Evolutionary conservation across 306 rosid genomes (phyloP).

Genomic region (Vigna trinervia): DNA sequence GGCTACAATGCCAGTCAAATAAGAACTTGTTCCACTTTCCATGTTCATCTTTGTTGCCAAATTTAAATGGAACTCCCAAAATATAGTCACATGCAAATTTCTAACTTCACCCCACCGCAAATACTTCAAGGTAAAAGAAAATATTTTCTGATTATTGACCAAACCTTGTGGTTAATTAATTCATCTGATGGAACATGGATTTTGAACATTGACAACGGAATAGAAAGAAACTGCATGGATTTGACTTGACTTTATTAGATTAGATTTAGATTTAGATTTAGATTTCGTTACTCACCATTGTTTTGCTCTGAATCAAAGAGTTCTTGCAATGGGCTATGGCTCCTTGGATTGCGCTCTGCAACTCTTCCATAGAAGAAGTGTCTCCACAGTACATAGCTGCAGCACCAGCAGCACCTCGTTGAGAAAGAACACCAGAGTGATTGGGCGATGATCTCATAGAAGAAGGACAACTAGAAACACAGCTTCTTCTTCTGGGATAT

Average conservation of each 20-base stretch:
- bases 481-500: constrained; percentile 70
- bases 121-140: constrained; percentile 4
- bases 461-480: constrained; percentile 85
- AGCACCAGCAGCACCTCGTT: constrained; percentile 22
- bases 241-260: neutral
- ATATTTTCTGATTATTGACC: neutral
- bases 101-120: constrained; percentile 31
- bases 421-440: constrained; percentile 78
- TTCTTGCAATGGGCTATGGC: constrained; percentile 98
- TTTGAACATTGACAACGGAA: neutral
- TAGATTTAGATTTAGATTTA: constrained; percentile 45
- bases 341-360: constrained; percentile 96
- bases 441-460: constrained; percentile 88
- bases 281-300: constrained; percentile 63
- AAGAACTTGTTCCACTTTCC: constrained; percentile 41
- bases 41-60: constrained; percentile 24
- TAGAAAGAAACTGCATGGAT: neutral
- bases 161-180: neutral
- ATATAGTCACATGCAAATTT: constrained; percentile 48
- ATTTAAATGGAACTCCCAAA: constrained; percentile 39
- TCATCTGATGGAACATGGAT: constrained; percentile 3
- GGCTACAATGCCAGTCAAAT: constrained; percentile 35
- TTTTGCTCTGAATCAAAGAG: constrained; percentile 63
- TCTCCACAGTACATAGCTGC: constrained; percentile 34
- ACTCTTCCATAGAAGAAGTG: constrained; percentile 83